Evolutionary conservation across 2,329 filamentous ascomycete genomes (phyloP).

Genomic region (Aspergillus unguis): DNA sequence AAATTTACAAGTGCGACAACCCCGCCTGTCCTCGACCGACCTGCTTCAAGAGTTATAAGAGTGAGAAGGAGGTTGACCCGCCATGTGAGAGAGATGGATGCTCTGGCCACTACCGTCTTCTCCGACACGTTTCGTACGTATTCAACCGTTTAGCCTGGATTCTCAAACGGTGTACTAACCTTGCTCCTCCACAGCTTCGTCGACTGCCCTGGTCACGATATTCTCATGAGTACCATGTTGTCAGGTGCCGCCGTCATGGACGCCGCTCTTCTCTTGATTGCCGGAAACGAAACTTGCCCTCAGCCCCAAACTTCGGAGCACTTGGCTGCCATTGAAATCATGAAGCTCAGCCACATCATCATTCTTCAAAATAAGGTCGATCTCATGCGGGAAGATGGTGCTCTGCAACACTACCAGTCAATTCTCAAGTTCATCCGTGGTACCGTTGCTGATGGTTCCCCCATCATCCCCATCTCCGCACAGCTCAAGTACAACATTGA

Average conservation of each 20-base stretch:
- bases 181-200: conserved; percentile 65
- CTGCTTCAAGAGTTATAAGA: conserved; percentile 97
- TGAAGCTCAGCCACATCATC: conserved; percentile 99
- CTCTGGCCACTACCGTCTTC: conserved; percentile 76
- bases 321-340: conserved; percentile 98
- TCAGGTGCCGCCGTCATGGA: conserved; percentile 99
- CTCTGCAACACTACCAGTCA: conserved; percentile 89
- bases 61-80: conserved; percentile 97
- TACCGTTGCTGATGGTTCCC: conserved; percentile 90
- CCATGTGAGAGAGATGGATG: conserved; percentile 94
- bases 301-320: conserved; percentile 99
- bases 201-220: conserved; percentile 98
- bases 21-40: conserved; percentile 84
- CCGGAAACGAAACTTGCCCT: conserved; percentile 96
- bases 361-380: conserved; percentile 99
- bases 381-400: conserved; percentile 93
- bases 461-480: conserved; percentile 93
- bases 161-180: conserved; percentile 10
- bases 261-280: conserved; percentile 90
- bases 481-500: conserved; percentile 99
- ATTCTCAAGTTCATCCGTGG: conserved; percentile 98
- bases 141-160: neutral
- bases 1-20: conserved; percentile 99
- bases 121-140: conserved; percentile 81
- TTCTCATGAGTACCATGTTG: conserved; percentile 99